Conservation (phyloP, 2,329 filamentous ascomycete genomes). For the Aspergillus tamarii region DNA sequence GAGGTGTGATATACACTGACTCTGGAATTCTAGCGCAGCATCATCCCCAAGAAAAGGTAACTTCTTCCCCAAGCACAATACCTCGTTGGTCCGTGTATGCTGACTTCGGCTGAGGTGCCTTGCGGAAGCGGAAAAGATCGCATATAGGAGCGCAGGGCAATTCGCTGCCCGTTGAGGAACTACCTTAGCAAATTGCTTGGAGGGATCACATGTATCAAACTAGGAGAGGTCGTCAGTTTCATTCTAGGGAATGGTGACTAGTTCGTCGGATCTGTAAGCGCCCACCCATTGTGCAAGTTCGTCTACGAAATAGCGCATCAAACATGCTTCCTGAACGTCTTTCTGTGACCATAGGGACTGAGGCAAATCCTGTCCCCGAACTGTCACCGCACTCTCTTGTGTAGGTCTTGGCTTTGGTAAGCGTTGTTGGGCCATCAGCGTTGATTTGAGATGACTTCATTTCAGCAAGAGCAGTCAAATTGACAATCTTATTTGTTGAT, state of each 20-base stretch:
- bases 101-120: conserved; percentile 32
- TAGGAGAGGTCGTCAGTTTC: background rate
- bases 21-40: conserved; percentile 44
- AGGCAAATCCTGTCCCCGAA: background rate
- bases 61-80: conserved; percentile 13
- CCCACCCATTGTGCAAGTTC: conserved; percentile 22
- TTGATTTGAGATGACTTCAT: background rate
- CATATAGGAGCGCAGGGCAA: conserved; percentile 44
- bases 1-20: conserved; percentile 42
- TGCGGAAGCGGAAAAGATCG: conserved; percentile 40
- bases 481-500: background rate
- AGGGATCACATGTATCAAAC: conserved; percentile 47
- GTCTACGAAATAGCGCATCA: conserved; percentile 25
- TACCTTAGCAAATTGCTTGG: conserved; percentile 42
- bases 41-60: conserved; percentile 32
- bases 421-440: background rate
- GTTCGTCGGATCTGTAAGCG: background rate
- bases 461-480: background rate
- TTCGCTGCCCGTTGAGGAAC: conserved; percentile 44
- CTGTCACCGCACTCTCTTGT: background rate
- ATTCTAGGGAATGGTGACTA: background rate
- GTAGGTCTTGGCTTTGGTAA: background rate
- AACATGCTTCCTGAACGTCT: conserved; percentile 17
- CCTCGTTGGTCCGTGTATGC: conserved; percentile 9
- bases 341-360: conserved; percentile 1